phyloP scores from a whole-genome alignment of 1,284 basidiomycete genomes.

The Stygiomarasmius scandens region DNA sequence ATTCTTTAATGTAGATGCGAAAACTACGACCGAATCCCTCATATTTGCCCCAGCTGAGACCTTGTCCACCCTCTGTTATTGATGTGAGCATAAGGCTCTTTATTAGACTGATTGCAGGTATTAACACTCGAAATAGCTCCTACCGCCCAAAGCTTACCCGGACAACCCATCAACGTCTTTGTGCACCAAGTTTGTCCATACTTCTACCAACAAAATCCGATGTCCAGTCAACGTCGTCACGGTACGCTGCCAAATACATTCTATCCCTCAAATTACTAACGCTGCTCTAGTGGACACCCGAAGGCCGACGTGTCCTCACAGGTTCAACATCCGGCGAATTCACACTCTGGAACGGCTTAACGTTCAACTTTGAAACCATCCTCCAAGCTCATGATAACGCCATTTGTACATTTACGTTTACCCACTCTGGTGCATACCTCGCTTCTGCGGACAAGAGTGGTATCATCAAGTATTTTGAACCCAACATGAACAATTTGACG shows the following conservation, averaged over 20 bases:
- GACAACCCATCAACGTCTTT: slow-evolving; percentile 89
- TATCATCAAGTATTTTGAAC: slow-evolving; percentile 97
- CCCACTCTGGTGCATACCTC: slow-evolving; percentile 89
- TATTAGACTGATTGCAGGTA: slow-evolving; percentile 20
- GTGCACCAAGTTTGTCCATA: slow-evolving; percentile 96
- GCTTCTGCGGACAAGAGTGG: slow-evolving; percentile 93
- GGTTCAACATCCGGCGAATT: slow-evolving; percentile 98
- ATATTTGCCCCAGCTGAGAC: slow-evolving; percentile 77
- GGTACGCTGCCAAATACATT: slow-evolving; percentile 48
- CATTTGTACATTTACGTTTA: slow-evolving; percentile 89
- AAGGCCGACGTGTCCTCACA: slow-evolving; percentile 89
- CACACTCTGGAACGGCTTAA: slow-evolving; percentile 97
- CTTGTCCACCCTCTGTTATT: slow-evolving; percentile 81
- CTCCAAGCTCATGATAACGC: slow-evolving; percentile 96
- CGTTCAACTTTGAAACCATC: slow-evolving; percentile 99
- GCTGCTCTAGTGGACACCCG: slow-evolving; percentile 86
- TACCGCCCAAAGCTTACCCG: slow-evolving; percentile 90
- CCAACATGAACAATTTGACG: slow-evolving; percentile 97
- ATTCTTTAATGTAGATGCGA: slow-evolving; percentile 50
- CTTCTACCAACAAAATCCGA: slow-evolving; percentile 97
- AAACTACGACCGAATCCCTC: slow-evolving; percentile 76
- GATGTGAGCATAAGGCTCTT: slow-evolving; percentile 58
- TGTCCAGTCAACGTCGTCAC: slow-evolving; percentile 95
- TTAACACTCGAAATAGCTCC: slow-evolving; percentile 56
- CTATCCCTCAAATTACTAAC: not conserved